Percentiles rank a stretch among this genome's conserved stretches.
phyloP scores from a whole-genome alignment of 2,329 filamentous ascomycete genomes.

The Xylaria sp. region DNA sequence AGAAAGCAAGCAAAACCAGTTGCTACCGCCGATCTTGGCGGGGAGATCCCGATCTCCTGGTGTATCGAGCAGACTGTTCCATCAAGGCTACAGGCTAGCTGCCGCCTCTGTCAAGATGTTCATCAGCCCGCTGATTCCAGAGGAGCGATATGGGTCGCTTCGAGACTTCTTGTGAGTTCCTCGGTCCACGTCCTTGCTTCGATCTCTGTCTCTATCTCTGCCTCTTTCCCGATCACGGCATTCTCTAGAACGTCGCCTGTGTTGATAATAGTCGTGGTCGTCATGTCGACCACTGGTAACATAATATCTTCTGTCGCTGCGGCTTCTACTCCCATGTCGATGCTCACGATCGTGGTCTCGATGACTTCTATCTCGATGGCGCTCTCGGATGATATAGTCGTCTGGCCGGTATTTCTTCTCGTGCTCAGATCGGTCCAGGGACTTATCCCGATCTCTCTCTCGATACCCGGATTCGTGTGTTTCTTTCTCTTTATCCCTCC shows the following conservation, averaged over 20 bases:
- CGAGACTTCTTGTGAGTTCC: slow-evolving; percentile 31
- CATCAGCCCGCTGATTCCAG: slow-evolving; percentile 54
- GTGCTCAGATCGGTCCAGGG: slow-evolving; percentile 16
- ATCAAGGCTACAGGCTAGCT: slow-evolving; percentile 20
- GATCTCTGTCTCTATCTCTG: slow-evolving; percentile 39
- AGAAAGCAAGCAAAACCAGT: background rate
- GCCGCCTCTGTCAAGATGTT: slow-evolving; percentile 56
- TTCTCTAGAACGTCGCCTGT: slow-evolving; percentile 9
- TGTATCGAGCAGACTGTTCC: too few species aligned
- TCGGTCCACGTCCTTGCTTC: slow-evolving; percentile 27
- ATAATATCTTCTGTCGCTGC: slow-evolving; percentile 8
- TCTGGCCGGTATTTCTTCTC: slow-evolving; percentile 15
- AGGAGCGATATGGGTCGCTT: slow-evolving; percentile 52
- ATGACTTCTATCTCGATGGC: slow-evolving; percentile 37
- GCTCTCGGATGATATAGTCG: slow-evolving; percentile 17
- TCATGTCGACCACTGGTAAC: slow-evolving; percentile 13
- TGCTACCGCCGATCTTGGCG: background rate
- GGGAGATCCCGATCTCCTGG: background rate
- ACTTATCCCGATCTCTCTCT: slow-evolving; percentile 16
- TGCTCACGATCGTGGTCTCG: slow-evolving; percentile 29
- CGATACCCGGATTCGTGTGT: slow-evolving; percentile 6
- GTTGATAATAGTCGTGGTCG: slow-evolving; percentile 32
- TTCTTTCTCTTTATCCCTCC: slow-evolving; percentile 13
- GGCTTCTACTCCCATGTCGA: slow-evolving; percentile 3
- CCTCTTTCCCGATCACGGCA: slow-evolving; percentile 31